Conservation (phyloP, 2,329 filamentous ascomycete genomes). For the Aspergillus awamori region DNA sequence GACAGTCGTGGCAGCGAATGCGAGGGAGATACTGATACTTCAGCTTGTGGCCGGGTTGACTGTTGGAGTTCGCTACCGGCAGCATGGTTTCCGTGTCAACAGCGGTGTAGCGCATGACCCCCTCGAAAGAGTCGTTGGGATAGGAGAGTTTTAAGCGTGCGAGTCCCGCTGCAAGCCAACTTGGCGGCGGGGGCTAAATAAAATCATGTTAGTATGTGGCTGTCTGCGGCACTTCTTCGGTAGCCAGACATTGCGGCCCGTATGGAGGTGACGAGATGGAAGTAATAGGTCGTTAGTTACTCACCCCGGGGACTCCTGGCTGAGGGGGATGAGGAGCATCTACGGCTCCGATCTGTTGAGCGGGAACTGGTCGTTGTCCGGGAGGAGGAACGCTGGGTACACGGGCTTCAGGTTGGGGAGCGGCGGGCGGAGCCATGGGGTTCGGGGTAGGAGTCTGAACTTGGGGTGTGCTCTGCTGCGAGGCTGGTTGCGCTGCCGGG, state of each 20-base stretch:
- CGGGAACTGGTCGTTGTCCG: slow-evolving; percentile 30
- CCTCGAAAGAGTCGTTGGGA: slow-evolving; percentile 82
- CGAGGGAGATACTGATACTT: slow-evolving; percentile 84
- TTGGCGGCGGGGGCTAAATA: slow-evolving; percentile 75
- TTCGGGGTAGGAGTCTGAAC: slow-evolving; percentile 55
- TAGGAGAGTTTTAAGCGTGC: slow-evolving; percentile 69
- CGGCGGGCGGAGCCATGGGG: slow-evolving; percentile 54
- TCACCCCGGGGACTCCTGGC: slow-evolving; percentile 48
- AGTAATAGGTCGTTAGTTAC: slow-evolving; percentile 34
- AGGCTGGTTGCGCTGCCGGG: slow-evolving; percentile 48
- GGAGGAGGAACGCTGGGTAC: slow-evolving; percentile 25
- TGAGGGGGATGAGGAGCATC: slow-evolving; percentile 49
- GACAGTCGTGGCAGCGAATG: slow-evolving; percentile 90
- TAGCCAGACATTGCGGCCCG: slow-evolving; percentile 15
- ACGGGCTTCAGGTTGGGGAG: slow-evolving; percentile 34
- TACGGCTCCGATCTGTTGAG: slow-evolving; percentile 48
- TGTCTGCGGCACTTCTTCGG: slow-evolving; percentile 5
- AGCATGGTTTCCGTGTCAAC: slow-evolving; percentile 72
- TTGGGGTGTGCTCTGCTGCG: slow-evolving; percentile 50
- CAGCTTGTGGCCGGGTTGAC: slow-evolving; percentile 61
- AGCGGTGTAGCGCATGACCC: slow-evolving; percentile 85
- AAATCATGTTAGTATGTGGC: slow-evolving; percentile 15
- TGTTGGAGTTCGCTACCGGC: slow-evolving; percentile 59
- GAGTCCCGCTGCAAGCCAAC: slow-evolving; percentile 80
- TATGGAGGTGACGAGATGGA: slow-evolving; percentile 20